phyloP scores from a whole-genome alignment of 1,284 basidiomycete species.

The Abortiporus biennis region DNA sequence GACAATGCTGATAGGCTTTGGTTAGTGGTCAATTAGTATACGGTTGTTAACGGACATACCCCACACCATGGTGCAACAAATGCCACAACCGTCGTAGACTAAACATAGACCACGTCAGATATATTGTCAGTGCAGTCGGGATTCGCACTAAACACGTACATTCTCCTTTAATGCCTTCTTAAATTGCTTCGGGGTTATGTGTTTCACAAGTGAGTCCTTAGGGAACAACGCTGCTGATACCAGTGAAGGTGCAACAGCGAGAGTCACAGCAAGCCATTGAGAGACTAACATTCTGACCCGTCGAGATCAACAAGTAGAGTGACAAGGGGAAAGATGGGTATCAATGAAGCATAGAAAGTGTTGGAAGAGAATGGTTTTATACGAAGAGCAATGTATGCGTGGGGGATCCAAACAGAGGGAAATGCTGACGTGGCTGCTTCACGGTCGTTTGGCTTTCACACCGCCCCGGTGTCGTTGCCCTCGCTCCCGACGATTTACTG shows the following conservation, averaged over 20 bases:
- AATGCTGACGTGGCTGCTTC: slow-evolving; percentile 24
- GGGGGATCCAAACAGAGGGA: slow-evolving; percentile 13
- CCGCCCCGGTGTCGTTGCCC: slow-evolving; percentile 16
- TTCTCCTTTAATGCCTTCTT: slow-evolving; percentile 72
- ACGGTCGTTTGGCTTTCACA: slow-evolving; percentile 17
- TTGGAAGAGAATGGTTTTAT: slow-evolving; percentile 14
- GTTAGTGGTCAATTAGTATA: slow-evolving; percentile 4
- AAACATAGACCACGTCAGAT: background rate
- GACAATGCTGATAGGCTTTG: slow-evolving; percentile 60
- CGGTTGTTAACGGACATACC: slow-evolving; percentile 36
- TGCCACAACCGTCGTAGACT: slow-evolving; percentile 77
- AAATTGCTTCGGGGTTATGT: slow-evolving; percentile 70
- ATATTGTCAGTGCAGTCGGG: background rate
- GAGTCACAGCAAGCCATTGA: slow-evolving; percentile 19
- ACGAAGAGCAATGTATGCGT: slow-evolving; percentile 14
- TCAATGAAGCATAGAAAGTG: slow-evolving; percentile 8
- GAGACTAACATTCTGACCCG: slow-evolving; percentile 22
- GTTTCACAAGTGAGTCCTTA: slow-evolving; percentile 63
- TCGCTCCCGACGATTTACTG: slow-evolving; percentile 17
- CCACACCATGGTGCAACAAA: slow-evolving; percentile 91
- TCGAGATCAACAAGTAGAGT: no score
- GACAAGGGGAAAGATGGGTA: slow-evolving; percentile 2
- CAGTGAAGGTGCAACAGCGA: slow-evolving; percentile 42
- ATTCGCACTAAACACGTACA: slow-evolving; percentile 40
- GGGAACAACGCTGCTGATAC: slow-evolving; percentile 74